These are phyloP conservation scores for Sicyos baderoa DNA, from an alignment of 306 rosid genomes.

Conservation along the genomic window DNA sequence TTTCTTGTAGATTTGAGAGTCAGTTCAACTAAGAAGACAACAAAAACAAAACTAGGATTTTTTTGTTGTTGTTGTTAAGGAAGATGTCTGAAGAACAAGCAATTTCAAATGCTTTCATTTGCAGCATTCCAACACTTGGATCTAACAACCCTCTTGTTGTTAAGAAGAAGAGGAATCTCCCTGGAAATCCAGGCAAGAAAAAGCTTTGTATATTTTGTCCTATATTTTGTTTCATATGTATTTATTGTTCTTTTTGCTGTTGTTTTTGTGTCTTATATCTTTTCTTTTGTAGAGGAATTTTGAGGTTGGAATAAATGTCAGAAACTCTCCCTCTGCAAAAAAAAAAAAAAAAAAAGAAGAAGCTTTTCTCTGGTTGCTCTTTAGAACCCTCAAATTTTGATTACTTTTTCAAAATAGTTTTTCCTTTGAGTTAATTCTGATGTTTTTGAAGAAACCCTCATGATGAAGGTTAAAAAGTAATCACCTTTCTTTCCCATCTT, in stretches of 20 bases:
- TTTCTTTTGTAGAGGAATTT: not conserved
- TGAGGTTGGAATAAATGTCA: too few relatives aligned
- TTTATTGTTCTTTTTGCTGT: not conserved
- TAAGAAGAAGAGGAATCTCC: conserved; percentile 80
- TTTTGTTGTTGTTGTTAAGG: conserved; percentile 20
- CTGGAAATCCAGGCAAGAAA: conserved; percentile 80
- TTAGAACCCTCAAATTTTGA: not conserved
- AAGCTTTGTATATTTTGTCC: not conserved
- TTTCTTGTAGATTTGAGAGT: conserved; percentile 25
- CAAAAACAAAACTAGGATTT: conserved; percentile 5
- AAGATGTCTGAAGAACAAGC: conserved; percentile 40
- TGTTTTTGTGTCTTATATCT: not conserved
- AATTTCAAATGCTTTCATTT: conserved; percentile 40
- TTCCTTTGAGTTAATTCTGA: conserved; percentile 1
- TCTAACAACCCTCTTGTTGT: conserved; percentile 33
- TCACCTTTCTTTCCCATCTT: not conserved
- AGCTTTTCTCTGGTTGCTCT: not conserved
- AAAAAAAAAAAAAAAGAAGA: not conserved
- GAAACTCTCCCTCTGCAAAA: too few relatives aligned
- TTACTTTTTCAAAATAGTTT: not conserved
- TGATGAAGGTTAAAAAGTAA: not conserved
- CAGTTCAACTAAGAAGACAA: conserved; percentile 6
- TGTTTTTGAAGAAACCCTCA: not conserved
- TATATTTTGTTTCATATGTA: not conserved
- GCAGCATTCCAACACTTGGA: conserved; percentile 32